A percentile compares a stretch with the other conserved stretches of the same genome.
phyloP scores from a whole-genome alignment of 192 early-diverging fungal species.

The Backusella macrospora region DNA sequence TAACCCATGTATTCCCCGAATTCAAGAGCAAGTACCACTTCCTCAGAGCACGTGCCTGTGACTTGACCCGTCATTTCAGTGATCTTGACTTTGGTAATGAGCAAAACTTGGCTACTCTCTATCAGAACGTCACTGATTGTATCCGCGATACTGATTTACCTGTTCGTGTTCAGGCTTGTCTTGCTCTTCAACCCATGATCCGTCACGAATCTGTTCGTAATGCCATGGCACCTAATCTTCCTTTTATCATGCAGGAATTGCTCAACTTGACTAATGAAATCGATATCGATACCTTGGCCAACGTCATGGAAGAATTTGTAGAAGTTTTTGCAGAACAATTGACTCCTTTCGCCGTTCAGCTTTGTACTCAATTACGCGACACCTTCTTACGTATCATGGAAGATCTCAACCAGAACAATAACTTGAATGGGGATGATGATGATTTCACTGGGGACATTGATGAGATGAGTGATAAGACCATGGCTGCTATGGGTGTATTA shows the following conservation, averaged over 20 bases:
- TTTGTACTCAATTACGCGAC: constrained; percentile 83
- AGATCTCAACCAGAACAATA: constrained; percentile 61
- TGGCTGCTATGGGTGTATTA: constrained; percentile 87
- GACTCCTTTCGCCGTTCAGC: constrained; percentile 89
- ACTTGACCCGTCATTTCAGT: constrained; percentile 52
- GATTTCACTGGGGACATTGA: constrained; percentile 59
- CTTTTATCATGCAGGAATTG: constrained; percentile 85
- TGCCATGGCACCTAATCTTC: constrained; percentile 79
- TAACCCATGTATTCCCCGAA: constrained; percentile 87
- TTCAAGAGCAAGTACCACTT: constrained; percentile 83
- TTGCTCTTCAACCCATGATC: constrained; percentile 81
- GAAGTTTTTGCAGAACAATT: constrained; percentile 89
- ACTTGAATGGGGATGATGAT: constrained; percentile 38
- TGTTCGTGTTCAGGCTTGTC: constrained; percentile 85
- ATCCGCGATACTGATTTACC: constrained; percentile 83
- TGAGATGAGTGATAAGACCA: constrained; percentile 79
- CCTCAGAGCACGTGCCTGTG: constrained; percentile 77
- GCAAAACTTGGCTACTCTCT: constrained; percentile 50
- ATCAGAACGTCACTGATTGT: constrained; percentile 58
- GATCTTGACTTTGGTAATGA: constrained; percentile 62
- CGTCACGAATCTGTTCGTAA: constrained; percentile 69
- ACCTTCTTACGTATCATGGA: constrained; percentile 86
- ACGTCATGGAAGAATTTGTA: constrained; percentile 90
- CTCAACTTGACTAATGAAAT: constrained; percentile 89
- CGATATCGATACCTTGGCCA: constrained; percentile 87